These are phyloP conservation scores for Aspergillus fijiensis DNA, from an alignment of 2,329 filamentous ascomycete genomes.

Conservation along the genomic window DNA sequence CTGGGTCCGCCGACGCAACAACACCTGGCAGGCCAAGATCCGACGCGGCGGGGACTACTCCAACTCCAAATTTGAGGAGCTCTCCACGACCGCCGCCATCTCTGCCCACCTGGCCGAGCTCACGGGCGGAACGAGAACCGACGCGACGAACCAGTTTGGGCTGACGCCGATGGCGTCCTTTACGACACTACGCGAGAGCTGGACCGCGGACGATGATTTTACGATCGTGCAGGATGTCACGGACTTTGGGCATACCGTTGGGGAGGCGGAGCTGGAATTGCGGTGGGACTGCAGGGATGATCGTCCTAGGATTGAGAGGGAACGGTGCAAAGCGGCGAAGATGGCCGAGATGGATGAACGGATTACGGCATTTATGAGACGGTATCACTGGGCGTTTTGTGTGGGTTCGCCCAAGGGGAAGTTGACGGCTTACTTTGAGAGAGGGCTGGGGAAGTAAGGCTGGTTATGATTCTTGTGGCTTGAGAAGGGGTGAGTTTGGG, in stretches of 20 bases:
- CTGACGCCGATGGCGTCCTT: background rate
- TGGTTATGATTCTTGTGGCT: too few relatives aligned
- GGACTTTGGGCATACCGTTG: too few relatives aligned
- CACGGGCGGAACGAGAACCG: background rate
- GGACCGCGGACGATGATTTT: too few relatives aligned
- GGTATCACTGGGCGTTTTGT: background rate
- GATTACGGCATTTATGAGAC: background rate
- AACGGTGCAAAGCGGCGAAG: background rate
- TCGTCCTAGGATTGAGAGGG: background rate
- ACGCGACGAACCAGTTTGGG: background rate
- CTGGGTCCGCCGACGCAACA: constrained; percentile 5
- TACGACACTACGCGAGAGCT: too few relatives aligned
- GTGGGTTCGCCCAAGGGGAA: background rate
- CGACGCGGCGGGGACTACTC: background rate
- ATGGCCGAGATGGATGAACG: background rate
- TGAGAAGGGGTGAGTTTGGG: too few relatives aligned
- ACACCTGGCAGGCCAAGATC: constrained; percentile 9
- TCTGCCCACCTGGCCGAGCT: background rate
- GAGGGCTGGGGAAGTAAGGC: too few relatives aligned
- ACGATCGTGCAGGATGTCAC: too few relatives aligned
- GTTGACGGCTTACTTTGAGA: background rate
- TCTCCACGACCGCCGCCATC: background rate
- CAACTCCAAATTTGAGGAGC: constrained; percentile 6
- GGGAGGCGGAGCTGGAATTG: too few relatives aligned
- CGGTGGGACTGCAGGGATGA: too few relatives aligned